Evolutionary conservation across 495 filamentous ascomycete species (phyloP).

Genomic region (Echria macrotheca): DNA sequence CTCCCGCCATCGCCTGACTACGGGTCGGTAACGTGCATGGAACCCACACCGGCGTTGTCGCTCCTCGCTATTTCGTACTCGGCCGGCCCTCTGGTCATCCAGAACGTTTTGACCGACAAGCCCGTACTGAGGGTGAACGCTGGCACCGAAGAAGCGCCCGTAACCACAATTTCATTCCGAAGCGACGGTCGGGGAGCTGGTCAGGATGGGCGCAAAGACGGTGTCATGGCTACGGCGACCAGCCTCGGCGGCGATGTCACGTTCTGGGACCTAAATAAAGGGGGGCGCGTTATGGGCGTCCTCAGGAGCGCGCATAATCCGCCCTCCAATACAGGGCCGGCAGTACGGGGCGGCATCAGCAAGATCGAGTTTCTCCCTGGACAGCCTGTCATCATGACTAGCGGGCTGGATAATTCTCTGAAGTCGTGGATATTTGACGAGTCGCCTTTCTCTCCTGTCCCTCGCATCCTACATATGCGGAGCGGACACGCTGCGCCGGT

Average conservation of each 20-base stretch:
- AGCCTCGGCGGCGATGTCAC: slow-evolving; percentile 74
- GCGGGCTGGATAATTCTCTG: slow-evolving; percentile 86
- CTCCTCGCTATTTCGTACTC: slow-evolving; percentile 85
- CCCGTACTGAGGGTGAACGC: slow-evolving; percentile 60
- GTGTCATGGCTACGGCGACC: slow-evolving; percentile 81
- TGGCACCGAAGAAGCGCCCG: slow-evolving; percentile 48
- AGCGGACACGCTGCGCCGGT: slow-evolving; percentile 85
- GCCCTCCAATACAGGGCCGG: slow-evolving; percentile 42
- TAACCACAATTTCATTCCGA: slow-evolving; percentile 84
- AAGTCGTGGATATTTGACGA: slow-evolving; percentile 95
- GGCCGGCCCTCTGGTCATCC: slow-evolving; percentile 69
- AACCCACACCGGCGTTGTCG: slow-evolving; percentile 75
- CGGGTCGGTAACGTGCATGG: slow-evolving; percentile 74
- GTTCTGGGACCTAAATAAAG: slow-evolving; percentile 91
- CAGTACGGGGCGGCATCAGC: slow-evolving; percentile 56
- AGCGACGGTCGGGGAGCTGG: slow-evolving; percentile 88
- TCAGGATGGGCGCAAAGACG: slow-evolving; percentile 70
- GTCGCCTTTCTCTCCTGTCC: slow-evolving; percentile 74
- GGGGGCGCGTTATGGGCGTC: slow-evolving; percentile 73
- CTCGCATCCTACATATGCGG: slow-evolving; percentile 74
- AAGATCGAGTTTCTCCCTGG: slow-evolving; percentile 87
- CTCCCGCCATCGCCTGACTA: slow-evolving; percentile 58
- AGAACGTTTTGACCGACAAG: slow-evolving; percentile 73
- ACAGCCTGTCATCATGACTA: slow-evolving; percentile 83
- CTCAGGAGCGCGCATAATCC: slow-evolving; percentile 81